phyloP scores from a whole-genome alignment of 176 grass and related monocot genomes.

The Oryza coarctata region DNA sequence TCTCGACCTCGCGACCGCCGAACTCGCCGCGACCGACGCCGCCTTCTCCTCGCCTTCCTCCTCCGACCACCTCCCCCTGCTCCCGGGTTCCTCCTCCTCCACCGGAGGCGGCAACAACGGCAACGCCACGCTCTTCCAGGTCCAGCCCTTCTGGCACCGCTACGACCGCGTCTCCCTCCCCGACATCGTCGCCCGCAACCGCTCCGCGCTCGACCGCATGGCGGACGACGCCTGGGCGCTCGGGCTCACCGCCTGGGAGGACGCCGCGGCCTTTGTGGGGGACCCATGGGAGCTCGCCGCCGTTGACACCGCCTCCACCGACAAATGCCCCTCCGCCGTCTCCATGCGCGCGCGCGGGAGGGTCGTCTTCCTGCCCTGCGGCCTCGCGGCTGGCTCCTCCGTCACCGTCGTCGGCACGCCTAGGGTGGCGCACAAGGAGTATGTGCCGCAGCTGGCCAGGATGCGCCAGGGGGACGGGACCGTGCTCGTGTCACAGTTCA shows the following conservation, averaged over 20 bases:
- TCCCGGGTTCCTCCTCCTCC: slow-evolving; percentile 13
- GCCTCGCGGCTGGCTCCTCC: slow-evolving; percentile 70
- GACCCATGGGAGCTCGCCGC: slow-evolving; percentile 48
- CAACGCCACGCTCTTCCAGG: slow-evolving; percentile 15
- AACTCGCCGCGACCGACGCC: slow-evolving; percentile 39
- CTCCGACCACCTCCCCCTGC: slow-evolving; percentile 34
- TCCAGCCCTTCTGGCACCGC: slow-evolving; percentile 61
- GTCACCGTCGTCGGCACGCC: slow-evolving; percentile 77
- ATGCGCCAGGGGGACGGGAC: slow-evolving; percentile 48
- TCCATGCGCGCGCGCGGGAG: slow-evolving; percentile 43
- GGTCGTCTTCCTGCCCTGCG: slow-evolving; percentile 85
- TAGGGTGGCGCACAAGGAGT: slow-evolving; percentile 64
- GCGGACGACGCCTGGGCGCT: slow-evolving; percentile 82
- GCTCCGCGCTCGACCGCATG: slow-evolving; percentile 65
- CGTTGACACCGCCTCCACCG: slow-evolving; percentile 30
- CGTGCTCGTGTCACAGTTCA: slow-evolving; percentile 84
- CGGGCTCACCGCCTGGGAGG: slow-evolving; percentile 69
- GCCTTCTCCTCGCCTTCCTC: slow-evolving; percentile 45
- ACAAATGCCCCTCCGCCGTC: slow-evolving; percentile 60
- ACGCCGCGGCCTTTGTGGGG: slow-evolving; percentile 45
- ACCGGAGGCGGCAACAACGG: neutral
- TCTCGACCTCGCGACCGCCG: slow-evolving; percentile 58
- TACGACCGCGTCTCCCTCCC: slow-evolving; percentile 50
- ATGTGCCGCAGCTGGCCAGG: slow-evolving; percentile 60
- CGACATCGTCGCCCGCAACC: slow-evolving; percentile 33